Evolutionary conservation across 306 rosid species (phyloP).

Genomic region (Hylodesmum podocarpum): DNA sequence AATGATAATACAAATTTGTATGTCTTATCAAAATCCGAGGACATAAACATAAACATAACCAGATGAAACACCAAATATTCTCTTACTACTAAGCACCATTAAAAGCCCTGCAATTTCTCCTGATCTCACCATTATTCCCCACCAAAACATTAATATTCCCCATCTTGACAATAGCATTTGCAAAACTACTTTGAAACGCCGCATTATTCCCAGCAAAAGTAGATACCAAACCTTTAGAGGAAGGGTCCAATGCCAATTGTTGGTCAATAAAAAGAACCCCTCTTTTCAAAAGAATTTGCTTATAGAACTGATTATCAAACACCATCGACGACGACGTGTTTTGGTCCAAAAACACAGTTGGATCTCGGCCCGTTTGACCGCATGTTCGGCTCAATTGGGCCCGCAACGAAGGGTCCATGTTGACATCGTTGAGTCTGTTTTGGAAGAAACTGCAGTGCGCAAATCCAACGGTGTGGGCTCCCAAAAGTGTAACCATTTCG

Average conservation of each 20-base stretch:
- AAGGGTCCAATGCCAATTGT: conserved; percentile 40
- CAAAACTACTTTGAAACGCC: conserved; percentile 38
- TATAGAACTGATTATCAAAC: conserved; percentile 49
- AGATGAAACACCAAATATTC: too few relatives aligned
- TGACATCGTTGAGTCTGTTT: conserved; percentile 38
- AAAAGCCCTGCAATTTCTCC: conserved; percentile 49
- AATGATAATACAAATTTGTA: too few relatives aligned
- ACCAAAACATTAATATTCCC: conserved; percentile 40
- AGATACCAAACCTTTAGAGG: conserved; percentile 27
- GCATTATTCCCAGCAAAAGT: conserved; percentile 33
- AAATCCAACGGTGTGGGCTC: conserved; percentile 64
- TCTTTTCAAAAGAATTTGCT: conserved; percentile 26
- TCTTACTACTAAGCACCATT: neutral
- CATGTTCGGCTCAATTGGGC: conserved; percentile 20
- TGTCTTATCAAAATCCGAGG: too few relatives aligned
- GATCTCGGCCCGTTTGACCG: neutral
- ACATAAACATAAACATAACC: too few relatives aligned
- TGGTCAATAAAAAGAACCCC: conserved; percentile 56
- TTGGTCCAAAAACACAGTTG: conserved; percentile 49
- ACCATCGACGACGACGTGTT: conserved; percentile 38
- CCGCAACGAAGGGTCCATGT: conserved; percentile 43
- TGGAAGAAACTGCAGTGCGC: conserved; percentile 48
- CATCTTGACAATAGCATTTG: conserved; percentile 48
- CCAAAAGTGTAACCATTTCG: conserved; percentile 64
- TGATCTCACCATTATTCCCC: conserved; percentile 48